These are phyloP conservation scores for Colletotrichum sp. DNA, from an alignment of 2,329 filamentous ascomycete species.

Conservation along the genomic window DNA sequence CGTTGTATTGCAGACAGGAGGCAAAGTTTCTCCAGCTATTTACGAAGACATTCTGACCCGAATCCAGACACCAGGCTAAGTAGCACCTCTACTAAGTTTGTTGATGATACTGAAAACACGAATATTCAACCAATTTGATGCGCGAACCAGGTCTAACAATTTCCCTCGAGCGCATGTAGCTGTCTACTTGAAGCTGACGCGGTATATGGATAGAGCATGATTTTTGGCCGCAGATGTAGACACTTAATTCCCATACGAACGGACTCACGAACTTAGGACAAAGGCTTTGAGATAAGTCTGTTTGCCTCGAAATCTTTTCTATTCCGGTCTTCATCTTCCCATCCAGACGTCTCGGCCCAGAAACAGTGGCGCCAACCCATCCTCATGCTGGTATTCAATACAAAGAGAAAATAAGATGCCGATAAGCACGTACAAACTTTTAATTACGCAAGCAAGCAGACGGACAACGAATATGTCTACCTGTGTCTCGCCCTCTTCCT, in stretches of 20 bases:
- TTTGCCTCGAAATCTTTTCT: neutral
- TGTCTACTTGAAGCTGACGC: neutral
- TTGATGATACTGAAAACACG: neutral
- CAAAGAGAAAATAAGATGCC: constrained; percentile 11
- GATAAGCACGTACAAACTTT: constrained; percentile 4
- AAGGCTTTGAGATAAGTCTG: neutral
- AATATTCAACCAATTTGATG: neutral
- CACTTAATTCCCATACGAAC: neutral
- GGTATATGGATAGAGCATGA: neutral
- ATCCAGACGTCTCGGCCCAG: neutral
- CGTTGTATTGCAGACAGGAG: neutral
- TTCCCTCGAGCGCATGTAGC: neutral
- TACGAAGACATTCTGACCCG: neutral
- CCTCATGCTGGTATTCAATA: constrained; percentile 15
- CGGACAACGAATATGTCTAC: neutral
- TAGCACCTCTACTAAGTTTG: neutral
- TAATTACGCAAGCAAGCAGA: neutral
- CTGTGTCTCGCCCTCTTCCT: constrained; percentile 66
- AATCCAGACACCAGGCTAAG: neutral
- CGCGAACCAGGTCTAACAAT: neutral
- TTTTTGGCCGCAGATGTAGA: neutral
- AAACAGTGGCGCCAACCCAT: neutral
- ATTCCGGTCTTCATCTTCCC: neutral
- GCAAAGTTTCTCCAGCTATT: neutral
- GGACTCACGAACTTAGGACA: neutral